Percentiles rank a stretch among this genome's conserved stretches.
Conservation (phyloP, 2,329 filamentous ascomycete species). For the Capronia americana region DNA sequence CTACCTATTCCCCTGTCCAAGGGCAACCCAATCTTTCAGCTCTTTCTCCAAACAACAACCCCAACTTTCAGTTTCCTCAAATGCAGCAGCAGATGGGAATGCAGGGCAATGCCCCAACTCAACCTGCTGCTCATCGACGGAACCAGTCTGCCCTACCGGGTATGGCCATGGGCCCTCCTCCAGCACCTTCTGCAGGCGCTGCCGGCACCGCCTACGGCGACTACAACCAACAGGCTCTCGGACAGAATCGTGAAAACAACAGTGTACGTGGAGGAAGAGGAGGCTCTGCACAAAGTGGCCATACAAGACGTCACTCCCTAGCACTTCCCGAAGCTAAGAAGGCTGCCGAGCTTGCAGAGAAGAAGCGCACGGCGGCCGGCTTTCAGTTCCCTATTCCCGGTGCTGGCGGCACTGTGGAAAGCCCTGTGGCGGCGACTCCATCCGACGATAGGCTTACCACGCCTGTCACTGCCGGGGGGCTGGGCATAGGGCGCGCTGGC, state of each 20-base stretch:
- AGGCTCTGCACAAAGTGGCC: constrained; percentile 73
- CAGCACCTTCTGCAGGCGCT: constrained; percentile 86
- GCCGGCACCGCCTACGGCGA: constrained; percentile 80
- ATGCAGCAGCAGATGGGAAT: constrained; percentile 68
- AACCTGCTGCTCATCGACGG: constrained; percentile 87
- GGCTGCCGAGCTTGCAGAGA: constrained; percentile 93
- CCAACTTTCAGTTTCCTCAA: constrained; percentile 86
- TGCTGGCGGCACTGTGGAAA: constrained; percentile 60
- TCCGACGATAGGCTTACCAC: constrained; percentile 44
- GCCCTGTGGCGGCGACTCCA: constrained; percentile 56
- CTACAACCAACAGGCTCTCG: constrained; percentile 69
- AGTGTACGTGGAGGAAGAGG: constrained; percentile 71
- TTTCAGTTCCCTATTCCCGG: constrained; percentile 91
- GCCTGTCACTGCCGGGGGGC: constrained; percentile 65
- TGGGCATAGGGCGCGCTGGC: constrained; percentile 70
- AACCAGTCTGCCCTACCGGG: constrained; percentile 97
- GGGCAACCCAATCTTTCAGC: constrained; percentile 72
- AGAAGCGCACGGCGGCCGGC: constrained; percentile 89
- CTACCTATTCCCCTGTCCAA: constrained; percentile 78
- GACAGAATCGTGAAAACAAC: constrained; percentile 75
- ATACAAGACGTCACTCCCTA: constrained; percentile 92
- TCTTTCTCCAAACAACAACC: constrained; percentile 69
- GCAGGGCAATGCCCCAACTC: constrained; percentile 75
- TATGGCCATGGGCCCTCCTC: constrained; percentile 87
- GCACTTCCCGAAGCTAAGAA: constrained; percentile 96